Base-by-base conservation (phyloP, 1,139 yeast species). In the Suhomyces choctaworum region DNA sequence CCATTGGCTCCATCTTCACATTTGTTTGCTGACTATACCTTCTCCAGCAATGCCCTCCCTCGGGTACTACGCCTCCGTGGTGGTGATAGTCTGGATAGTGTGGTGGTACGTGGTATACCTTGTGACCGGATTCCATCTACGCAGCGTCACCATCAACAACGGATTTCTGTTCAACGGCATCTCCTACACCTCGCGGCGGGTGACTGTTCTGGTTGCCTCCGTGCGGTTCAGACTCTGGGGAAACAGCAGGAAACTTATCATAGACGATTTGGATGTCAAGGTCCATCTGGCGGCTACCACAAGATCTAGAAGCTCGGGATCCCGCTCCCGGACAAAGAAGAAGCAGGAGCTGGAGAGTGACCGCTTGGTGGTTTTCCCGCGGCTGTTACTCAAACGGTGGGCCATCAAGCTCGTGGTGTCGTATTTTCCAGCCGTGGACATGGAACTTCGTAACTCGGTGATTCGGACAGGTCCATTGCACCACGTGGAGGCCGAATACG, bases 181-280 rank as follows among this genome's bases (percentile, higher is more conserved):
- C 17, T 37, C 56, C 5, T 35, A 61, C 26, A 42, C 41, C 10
- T 39, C 51, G 16, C 44, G 41, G 16, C 36, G 36, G 10, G 14
- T 39, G 3, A 29, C 40, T 6, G 13, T 68, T 2, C 30, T 41
- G 4, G 34, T 62, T 9, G 47, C 53, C 11, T 54, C 66, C 4
- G 28, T 68, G 2, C 44, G 72, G 16, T 50, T 68, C 25, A 46
- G 70, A 31, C 52, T 69, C 19, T 70, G 75, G 74, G 74, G 75
- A 3, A 66, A 64, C 34, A 47, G 65, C 14, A 46, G 62, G 31
- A 58, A 50, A 51, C 28, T 69, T 7, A 62, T 69, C 20, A 25
- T 38, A 9, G 48, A 44, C 15, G 47, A 41, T 22, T 22, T 44
- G 16, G 13, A 19, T 8, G 24, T 44, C 7, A 27, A 22, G 12